Base-by-base conservation (phyloP, 208 protist species). In the Wallacemonas sp. region DNA sequence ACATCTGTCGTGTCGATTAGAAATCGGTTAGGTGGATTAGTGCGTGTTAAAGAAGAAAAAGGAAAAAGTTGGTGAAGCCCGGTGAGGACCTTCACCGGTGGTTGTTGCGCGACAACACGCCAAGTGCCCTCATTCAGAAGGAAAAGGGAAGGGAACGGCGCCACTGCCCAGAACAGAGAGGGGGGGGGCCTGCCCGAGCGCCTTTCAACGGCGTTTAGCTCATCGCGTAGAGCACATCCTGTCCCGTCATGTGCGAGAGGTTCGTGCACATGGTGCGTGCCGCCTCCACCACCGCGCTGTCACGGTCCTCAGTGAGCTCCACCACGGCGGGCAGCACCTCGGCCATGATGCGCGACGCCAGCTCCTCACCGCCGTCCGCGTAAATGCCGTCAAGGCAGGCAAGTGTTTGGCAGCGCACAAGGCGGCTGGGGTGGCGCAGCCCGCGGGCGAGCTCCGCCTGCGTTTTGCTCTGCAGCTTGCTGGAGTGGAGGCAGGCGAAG, bases 221-320 rank as follows among this genome's bases (percentile, higher is more conserved):
- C 87, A 95, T 93, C 17, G 90, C 90, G 60, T 95, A 83, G 17
- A 95, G 83, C 53, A 95, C 90, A 69, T 95, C 90, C 68, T 92
- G 87, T 27, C 90, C 90, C 1, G 87, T 93, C 36, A 95, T 93
- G 67, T 84, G 63, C 44, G 90, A 95, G 24, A 95, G 69, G 61
- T 93, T 85, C 37, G 74, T 83, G 80, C 90, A 93, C 41, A 95
- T 66, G 66, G 78, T 76, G 39, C 85, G 79, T 17, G 85, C 85
- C 65, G 86, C 79, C 72, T 95, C 87, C 38, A 95, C 87, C 30
- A 95, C 87, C 12, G 55, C 76, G 44, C 83, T 83, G 57, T 93
- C 79, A 42, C 76, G 66, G 72, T 95, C 90, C 73, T 95, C 90
- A 32, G 87, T 95, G 41, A 91, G 74, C 74, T 95, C 90, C 46